Percentiles rank a stretch among this genome's conserved stretches.
phyloP scores from a whole-genome alignment of 371 early-diverging fungal species.

The Lichtheimia hyalospora region DNA sequence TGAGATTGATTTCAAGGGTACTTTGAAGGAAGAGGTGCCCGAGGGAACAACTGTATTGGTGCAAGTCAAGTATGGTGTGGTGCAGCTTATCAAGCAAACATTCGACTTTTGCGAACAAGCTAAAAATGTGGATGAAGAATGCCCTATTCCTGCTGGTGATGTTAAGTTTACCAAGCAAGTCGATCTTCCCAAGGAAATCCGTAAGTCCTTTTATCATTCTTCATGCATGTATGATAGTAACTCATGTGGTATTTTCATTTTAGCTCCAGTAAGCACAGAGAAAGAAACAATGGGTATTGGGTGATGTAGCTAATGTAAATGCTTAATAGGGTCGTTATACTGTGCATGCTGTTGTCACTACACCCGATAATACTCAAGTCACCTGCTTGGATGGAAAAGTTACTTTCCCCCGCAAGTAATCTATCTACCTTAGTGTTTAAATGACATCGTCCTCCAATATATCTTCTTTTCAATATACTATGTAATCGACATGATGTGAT shows the following conservation, averaged over 20 bases:
- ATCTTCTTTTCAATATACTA: no score
- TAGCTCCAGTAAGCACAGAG: constrained; percentile 15
- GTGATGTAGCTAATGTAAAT: not conserved
- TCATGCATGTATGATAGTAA: not conserved
- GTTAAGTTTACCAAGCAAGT: constrained; percentile 42
- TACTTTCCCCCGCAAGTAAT: constrained; percentile 3
- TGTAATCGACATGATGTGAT: not conserved
- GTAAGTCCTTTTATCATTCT: constrained; percentile 25
- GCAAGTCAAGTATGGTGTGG: constrained; percentile 50
- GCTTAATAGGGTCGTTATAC: constrained; percentile 10
- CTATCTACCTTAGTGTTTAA: not conserved
- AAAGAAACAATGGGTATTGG: not conserved
- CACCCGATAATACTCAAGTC: constrained; percentile 12
- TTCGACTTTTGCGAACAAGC: constrained; percentile 57
- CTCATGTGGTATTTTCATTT: not conserved
- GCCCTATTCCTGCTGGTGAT: constrained; percentile 55
- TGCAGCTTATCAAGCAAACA: constrained; percentile 33
- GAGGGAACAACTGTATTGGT: constrained; percentile 52
- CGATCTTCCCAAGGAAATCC: constrained; percentile 56
- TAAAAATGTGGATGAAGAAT: constrained; percentile 49
- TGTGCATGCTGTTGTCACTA: constrained; percentile 12
- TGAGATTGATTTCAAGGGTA: constrained; percentile 53
- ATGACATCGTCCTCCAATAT: no score
- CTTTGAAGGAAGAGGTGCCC: constrained; percentile 36
- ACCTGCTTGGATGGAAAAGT: constrained; percentile 9